phyloP scores from a whole-genome alignment of 2,329 filamentous ascomycete species.

The Botrytis pseudocinerea region DNA sequence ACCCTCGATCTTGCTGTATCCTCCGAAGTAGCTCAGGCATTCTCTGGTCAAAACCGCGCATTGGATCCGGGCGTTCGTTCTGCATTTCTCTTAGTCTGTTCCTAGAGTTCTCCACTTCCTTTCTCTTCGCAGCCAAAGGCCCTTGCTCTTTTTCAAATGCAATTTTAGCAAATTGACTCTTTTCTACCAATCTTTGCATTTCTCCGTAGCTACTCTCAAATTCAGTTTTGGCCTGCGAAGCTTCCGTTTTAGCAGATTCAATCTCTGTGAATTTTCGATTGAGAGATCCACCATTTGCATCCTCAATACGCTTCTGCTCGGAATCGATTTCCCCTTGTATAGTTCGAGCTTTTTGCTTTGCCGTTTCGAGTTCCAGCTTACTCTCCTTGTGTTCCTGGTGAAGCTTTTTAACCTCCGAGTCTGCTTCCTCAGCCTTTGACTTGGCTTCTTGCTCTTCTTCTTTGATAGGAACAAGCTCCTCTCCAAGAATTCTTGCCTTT shows the following conservation, averaged over 20 bases:
- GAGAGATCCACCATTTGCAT: conserved; percentile 69
- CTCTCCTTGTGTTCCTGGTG: conserved; percentile 68
- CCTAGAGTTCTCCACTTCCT: conserved; percentile 56
- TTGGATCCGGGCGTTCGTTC: conserved; percentile 58
- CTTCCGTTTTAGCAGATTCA: conserved; percentile 55
- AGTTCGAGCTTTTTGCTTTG: conserved; percentile 49
- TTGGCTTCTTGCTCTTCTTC: conserved; percentile 52
- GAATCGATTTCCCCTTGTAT: conserved; percentile 52
- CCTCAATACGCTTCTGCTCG: conserved; percentile 63
- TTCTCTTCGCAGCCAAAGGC: conserved; percentile 48
- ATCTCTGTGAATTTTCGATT: conserved; percentile 60
- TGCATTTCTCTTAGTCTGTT: conserved; percentile 52
- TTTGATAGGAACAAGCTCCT: conserved; percentile 46
- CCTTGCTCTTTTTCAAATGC: conserved; percentile 40
- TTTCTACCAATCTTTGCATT: conserved; percentile 42
- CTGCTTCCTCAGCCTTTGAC: conserved; percentile 54
- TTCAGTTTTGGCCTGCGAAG: conserved; percentile 47
- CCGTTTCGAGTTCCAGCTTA: conserved; percentile 55
- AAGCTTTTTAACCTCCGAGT: conserved; percentile 54
- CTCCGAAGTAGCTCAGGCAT: conserved; percentile 64
- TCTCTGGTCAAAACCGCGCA: conserved; percentile 63
- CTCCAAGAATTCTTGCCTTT: conserved; percentile 25
- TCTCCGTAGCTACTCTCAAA: conserved; percentile 46
- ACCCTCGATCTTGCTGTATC: conserved; percentile 70
- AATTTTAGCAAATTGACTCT: conserved; percentile 41